A percentile compares a stretch with the other conserved stretches of the same genome.
phyloP scores from a whole-genome alignment of 371 early-diverging fungal species.

The Sporodiniella umbellata region DNA sequence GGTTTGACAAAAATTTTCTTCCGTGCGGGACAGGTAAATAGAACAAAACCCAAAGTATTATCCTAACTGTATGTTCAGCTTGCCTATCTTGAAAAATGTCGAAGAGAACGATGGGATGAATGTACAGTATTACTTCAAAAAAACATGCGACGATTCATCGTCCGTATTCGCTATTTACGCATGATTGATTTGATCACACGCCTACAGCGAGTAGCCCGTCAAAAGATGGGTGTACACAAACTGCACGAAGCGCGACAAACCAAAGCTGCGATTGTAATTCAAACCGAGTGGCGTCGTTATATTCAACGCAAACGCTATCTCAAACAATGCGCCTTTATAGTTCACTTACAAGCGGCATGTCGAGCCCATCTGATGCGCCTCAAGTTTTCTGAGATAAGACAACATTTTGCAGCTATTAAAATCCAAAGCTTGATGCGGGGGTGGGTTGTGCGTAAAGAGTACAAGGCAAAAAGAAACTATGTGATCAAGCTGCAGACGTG shows the following conservation, averaged over 20 bases:
- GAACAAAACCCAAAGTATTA: neutral
- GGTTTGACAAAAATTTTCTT: slow-evolving; percentile 99
- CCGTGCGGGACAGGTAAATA: slow-evolving; percentile 83
- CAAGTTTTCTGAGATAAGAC: slow-evolving; percentile 50
- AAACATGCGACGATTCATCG: slow-evolving; percentile 78
- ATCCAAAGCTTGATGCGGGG: slow-evolving; percentile 73
- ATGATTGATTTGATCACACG: slow-evolving; percentile 54
- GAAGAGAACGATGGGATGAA: slow-evolving; percentile 76
- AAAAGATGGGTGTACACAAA: slow-evolving; percentile 57
- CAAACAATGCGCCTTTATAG: slow-evolving; percentile 28
- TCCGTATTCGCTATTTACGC: slow-evolving; percentile 66
- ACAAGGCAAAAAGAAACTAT: slow-evolving; percentile 42
- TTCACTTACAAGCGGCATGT: slow-evolving; percentile 43
- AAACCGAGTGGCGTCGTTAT: slow-evolving; percentile 66
- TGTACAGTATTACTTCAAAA: slow-evolving; percentile 88
- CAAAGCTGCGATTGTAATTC: slow-evolving; percentile 75
- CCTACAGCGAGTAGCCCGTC: slow-evolving; percentile 65
- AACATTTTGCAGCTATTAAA: slow-evolving; percentile 68
- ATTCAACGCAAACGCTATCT: slow-evolving; percentile 58
- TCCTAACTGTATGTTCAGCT: slow-evolving; percentile 40
- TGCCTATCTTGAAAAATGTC: slow-evolving; percentile 87
- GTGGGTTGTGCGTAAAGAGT: slow-evolving; percentile 58
- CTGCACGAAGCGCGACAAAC: slow-evolving; percentile 58
- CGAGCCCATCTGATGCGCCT: slow-evolving; percentile 59
- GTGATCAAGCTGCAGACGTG: slow-evolving; percentile 79